Percentiles rank a stretch among this genome's conserved stretches.
Evolutionary conservation across 2,329 filamentous ascomycete species (phyloP).

Genomic region (Tolypocladium nubicola): DNA sequence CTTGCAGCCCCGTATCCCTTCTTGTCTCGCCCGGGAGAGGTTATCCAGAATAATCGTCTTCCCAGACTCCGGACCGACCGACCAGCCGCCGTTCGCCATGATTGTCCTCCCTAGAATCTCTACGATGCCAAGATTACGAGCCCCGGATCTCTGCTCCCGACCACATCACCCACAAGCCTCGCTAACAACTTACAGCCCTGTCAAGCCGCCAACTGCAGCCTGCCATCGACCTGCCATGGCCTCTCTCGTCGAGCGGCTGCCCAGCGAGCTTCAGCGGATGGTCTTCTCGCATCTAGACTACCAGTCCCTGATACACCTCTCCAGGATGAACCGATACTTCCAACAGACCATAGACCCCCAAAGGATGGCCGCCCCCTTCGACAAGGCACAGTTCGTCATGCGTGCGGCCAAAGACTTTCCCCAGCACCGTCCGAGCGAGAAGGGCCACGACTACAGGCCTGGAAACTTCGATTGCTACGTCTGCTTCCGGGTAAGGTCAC

Average conservation of each 20-base stretch:
- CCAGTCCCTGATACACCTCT: slow-evolving; percentile 28
- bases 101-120: slow-evolving; percentile 16
- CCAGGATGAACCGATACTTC: slow-evolving; percentile 24
- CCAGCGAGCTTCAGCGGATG: slow-evolving; percentile 20
- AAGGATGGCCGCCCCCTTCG: slow-evolving; percentile 19
- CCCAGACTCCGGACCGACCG: background rate
- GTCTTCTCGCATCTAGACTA: slow-evolving; percentile 27
- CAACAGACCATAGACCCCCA: slow-evolving; percentile 21
- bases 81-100: slow-evolving; percentile 11
- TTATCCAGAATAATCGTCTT: background rate
- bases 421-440: slow-evolving; percentile 27
- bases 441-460: slow-evolving; percentile 23
- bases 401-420: slow-evolving; percentile 28
- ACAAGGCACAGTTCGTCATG: slow-evolving; percentile 31
- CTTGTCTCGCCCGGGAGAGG: too few species aligned
- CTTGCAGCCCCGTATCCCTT: background rate
- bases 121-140: slow-evolving; percentile 8
- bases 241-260: slow-evolving; percentile 21
- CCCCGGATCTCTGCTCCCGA: slow-evolving; percentile 2
- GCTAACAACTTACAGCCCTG: background rate
- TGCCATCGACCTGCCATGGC: slow-evolving; percentile 6
- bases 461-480: slow-evolving; percentile 32
- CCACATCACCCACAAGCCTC: background rate
- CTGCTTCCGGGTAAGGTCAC: slow-evolving; percentile 28
- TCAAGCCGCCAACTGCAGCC: background rate